Evolutionary conservation across 225 moss, liverwort and hornwort species (phyloP).

Genomic region (Asterella californica): DNA sequence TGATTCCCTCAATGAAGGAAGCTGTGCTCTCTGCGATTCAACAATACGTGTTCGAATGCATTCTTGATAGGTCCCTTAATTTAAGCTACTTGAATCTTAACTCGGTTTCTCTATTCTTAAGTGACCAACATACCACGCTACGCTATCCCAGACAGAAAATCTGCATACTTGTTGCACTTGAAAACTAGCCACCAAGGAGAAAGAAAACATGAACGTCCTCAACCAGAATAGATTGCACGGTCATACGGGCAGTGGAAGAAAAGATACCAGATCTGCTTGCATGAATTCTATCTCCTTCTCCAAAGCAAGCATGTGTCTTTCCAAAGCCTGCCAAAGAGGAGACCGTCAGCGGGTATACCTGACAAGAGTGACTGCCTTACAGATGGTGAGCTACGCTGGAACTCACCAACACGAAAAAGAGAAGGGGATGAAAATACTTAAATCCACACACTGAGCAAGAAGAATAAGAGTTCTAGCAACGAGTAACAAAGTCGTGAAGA

Average conservation of each 20-base stretch:
- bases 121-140: too few relatives aligned
- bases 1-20: not conserved
- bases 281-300: slow-evolving; percentile 70
- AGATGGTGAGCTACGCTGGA: not conserved
- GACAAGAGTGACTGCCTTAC: not conserved
- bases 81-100: too few relatives aligned
- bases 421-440: not conserved
- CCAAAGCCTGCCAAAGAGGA: slow-evolving; percentile 56
- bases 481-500: not conserved
- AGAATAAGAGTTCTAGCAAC: not conserved
- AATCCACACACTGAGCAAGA: not conserved
- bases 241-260: not conserved
- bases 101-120: too few relatives aligned
- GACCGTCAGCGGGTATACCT: not conserved
- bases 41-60: too few relatives aligned
- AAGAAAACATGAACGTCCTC: not conserved
- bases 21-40: not conserved
- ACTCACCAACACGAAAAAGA: not conserved
- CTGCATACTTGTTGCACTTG: too few relatives aligned
- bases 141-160: too few relatives aligned
- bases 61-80: too few relatives aligned
- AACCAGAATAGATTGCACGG: not conserved
- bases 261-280: slow-evolving; percentile 76
- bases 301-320: slow-evolving; percentile 69
- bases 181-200: too few relatives aligned